Evolutionary conservation across 1,284 basidiomycete species (phyloP).

Genomic region (Pholiota adiposa): DNA sequence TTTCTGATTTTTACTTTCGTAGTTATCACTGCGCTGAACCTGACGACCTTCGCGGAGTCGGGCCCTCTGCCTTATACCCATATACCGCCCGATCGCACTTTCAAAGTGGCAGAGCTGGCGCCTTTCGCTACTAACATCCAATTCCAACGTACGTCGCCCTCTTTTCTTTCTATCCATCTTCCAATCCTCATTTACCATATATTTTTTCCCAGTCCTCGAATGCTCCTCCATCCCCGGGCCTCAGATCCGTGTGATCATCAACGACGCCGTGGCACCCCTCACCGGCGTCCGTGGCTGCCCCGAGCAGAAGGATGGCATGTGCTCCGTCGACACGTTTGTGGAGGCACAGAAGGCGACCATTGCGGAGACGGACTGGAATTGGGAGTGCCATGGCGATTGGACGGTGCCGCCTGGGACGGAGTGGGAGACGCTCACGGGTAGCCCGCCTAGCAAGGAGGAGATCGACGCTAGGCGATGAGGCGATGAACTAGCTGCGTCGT

Average conservation of each 20-base stretch:
- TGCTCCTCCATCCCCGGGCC: conserved; percentile 54
- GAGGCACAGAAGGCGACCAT: conserved; percentile 71
- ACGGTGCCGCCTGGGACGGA: conserved; percentile 53
- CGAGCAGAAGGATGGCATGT: conserved; percentile 77
- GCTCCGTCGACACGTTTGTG: conserved; percentile 78
- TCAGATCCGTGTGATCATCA: conserved; percentile 82
- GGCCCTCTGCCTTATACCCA: conserved; percentile 77
- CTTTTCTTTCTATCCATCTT: no score
- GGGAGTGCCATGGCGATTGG: conserved; percentile 81
- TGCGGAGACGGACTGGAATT: conserved; percentile 72
- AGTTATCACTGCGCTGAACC: conserved; percentile 77
- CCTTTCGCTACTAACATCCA: conserved; percentile 81
- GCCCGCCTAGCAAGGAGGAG: conserved; percentile 26
- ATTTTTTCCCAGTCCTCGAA: conserved; percentile 62
- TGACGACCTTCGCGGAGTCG: conserved; percentile 67
- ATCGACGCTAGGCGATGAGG: neutral
- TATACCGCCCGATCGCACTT: conserved; percentile 64
- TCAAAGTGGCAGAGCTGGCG: conserved; percentile 69
- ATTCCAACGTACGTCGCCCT: conserved; percentile 62
- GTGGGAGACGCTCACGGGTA: conserved; percentile 57
- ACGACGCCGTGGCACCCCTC: conserved; percentile 88
- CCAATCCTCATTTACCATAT: no score
- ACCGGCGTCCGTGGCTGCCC: conserved; percentile 78
- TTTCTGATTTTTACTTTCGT: conserved; percentile 5
- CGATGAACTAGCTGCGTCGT: no score